phyloP scores from a whole-genome alignment of 148 eudicot genomes.

The Heliosperma pusillum region DNA sequence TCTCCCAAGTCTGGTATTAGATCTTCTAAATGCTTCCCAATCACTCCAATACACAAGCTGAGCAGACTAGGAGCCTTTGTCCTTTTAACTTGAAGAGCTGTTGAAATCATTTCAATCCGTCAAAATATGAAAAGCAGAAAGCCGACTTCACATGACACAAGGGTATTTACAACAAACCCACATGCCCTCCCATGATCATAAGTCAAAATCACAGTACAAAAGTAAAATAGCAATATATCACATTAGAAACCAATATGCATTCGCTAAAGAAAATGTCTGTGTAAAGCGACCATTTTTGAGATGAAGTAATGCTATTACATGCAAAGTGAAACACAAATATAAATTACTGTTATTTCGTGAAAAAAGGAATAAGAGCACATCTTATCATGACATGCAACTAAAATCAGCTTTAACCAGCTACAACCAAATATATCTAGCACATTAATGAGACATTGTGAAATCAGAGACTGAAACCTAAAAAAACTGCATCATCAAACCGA shows the following conservation, averaged over 20 bases:
- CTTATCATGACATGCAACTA: neutral
- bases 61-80: conserved; percentile 59
- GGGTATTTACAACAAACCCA: neutral
- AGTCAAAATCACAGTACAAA: neutral
- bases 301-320: neutral
- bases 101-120: neutral
- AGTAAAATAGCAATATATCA: too few relatives aligned
- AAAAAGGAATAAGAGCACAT: neutral
- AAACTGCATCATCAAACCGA: too few relatives aligned
- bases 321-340: neutral
- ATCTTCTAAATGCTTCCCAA: conserved; percentile 83
- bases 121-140: neutral
- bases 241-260: neutral
- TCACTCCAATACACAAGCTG: conserved; percentile 62
- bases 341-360: neutral
- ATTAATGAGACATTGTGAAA: conserved; percentile 5
- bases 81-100: conserved; percentile 39
- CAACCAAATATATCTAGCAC: neutral
- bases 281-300: neutral
- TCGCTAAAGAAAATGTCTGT: neutral
- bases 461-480: too few relatives aligned
- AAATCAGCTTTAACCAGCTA: neutral
- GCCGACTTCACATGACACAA: neutral
- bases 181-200: neutral
- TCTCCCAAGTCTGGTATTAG: conserved; percentile 64